These are phyloP conservation scores for Neonectria hederae DNA, from an alignment of 2,329 filamentous ascomycete species.

Conservation along the genomic window DNA sequence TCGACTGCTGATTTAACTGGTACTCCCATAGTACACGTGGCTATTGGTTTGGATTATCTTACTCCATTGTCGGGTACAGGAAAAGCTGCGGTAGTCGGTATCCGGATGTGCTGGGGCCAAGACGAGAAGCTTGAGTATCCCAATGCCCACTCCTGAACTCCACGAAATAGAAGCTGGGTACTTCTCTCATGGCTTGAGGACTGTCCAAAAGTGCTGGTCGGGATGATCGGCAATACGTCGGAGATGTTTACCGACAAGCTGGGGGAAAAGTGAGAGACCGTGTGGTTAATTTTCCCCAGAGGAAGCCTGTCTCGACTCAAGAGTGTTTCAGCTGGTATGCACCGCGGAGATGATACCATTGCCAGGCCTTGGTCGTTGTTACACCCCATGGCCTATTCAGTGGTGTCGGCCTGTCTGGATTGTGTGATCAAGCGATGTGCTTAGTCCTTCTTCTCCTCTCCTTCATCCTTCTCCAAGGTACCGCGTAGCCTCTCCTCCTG, in stretches of 20 bases:
- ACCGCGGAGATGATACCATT: no score
- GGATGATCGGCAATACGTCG: background rate
- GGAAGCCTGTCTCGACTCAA: background rate
- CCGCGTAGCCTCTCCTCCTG: constrained; percentile 75
- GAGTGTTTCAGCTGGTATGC: background rate
- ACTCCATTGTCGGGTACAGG: no score
- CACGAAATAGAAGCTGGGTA: background rate
- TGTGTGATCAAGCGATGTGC: background rate
- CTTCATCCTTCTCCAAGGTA: constrained; percentile 53
- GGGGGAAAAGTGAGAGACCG: background rate
- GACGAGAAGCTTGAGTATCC: no score
- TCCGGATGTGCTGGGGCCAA: background rate
- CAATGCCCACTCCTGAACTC: background rate
- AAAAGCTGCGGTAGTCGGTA: no score
- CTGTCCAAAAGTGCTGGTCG: background rate
- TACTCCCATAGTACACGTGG: background rate
- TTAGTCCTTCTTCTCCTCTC: constrained; percentile 39
- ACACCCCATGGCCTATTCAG: background rate
- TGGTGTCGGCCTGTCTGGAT: background rate
- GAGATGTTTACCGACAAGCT: background rate
- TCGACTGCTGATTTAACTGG: background rate
- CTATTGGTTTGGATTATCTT: background rate
- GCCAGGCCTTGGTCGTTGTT: background rate
- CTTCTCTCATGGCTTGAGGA: background rate
- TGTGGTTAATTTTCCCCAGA: background rate